Percentiles rank a stretch among this genome's conserved stretches.
Evolutionary conservation across 2,329 filamentous ascomycete species (phyloP).

Genomic region (Aschersonia sp.): DNA sequence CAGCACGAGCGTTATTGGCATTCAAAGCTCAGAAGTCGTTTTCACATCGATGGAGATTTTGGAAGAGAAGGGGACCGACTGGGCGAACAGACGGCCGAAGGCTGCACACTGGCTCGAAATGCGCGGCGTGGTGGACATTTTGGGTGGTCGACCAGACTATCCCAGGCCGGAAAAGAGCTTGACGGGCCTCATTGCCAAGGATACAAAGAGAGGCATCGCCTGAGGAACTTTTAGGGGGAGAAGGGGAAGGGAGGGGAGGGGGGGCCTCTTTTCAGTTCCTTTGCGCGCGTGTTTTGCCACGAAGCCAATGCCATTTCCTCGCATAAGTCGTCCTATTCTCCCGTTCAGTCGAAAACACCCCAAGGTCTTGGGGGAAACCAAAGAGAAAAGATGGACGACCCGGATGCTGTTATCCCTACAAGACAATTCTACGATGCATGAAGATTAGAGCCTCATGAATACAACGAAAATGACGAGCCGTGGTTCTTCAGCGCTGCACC

Average conservation of each 20-base stretch:
- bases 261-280: no score
- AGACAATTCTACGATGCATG: no score
- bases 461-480: no score
- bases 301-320: no score
- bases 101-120: slow-evolving; percentile 74
- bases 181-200: slow-evolving; percentile 41
- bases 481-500: no score
- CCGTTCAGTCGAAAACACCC: no score
- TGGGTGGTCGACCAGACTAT: slow-evolving; percentile 57
- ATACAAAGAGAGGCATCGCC: slow-evolving; percentile 39
- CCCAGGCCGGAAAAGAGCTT: slow-evolving; percentile 33
- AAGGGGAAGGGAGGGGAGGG: neutral
- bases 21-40: slow-evolving; percentile 79
- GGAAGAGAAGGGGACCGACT: slow-evolving; percentile 80
- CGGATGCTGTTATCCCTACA: no score
- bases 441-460: no score
- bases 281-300: no score
- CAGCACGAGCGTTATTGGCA: slow-evolving; percentile 75
- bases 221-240: neutral
- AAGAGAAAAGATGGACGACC: no score
- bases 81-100: slow-evolving; percentile 76
- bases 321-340: no score
- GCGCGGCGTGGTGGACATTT: slow-evolving; percentile 68
- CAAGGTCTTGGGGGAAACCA: no score
- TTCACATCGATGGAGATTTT: slow-evolving; percentile 71